Base-by-base conservation (phyloP, 495 filamentous ascomycete species). In the Articulospora tetracladia region DNA sequence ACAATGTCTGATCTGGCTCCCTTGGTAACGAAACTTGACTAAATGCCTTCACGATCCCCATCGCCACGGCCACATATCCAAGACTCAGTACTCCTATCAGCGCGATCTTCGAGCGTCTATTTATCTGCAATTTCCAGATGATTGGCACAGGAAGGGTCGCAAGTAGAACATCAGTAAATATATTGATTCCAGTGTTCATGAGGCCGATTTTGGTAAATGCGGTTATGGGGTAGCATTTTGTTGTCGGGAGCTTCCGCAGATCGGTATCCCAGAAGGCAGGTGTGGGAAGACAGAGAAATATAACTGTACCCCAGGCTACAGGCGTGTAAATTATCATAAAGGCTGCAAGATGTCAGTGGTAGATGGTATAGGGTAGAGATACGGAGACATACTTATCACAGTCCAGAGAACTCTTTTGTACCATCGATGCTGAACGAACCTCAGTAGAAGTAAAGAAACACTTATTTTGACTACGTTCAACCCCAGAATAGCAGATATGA, bases 391-490 rank as follows among this genome's bases (percentile, higher is more conserved):
- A 44, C 39, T 3, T 7, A 44, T 44, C 15, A 44, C 15, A n/a
- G 8, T 44, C 39, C 39, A 44, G 3, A 44, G 17, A n/a, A 44
- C 39, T 19, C 39, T 12, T n/a, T 64, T 74, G 57, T 76, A 78
- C 6, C 63, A 57, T 55, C 67, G 64, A 2, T 58, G 67, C 6
- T 66, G 59, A 17, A 72, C 67, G 49, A 80, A 71, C 2, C 78
- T 73, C 48, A 80, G 39, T 22, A 81, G 60, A 54, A 79, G 77
- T 19, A 80, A 57, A 1, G 73, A 76, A 47, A 80, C 73, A 26
- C 73, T 74, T 39, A 78, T 55, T 62, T 82, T 82, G 17, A 76
- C 74, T 22, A 76, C 41, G 17, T 70, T 71, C 22, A 80, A 74
- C 0, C 66, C 72, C 62, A 69, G 71, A 11, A 78, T 44, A 63